A percentile compares a stretch with the other conserved stretches of the same genome.
These are phyloP conservation scores for Mycena vulgaris DNA, from an alignment of 768 basidiomycete species.

Conservation along the genomic window DNA sequence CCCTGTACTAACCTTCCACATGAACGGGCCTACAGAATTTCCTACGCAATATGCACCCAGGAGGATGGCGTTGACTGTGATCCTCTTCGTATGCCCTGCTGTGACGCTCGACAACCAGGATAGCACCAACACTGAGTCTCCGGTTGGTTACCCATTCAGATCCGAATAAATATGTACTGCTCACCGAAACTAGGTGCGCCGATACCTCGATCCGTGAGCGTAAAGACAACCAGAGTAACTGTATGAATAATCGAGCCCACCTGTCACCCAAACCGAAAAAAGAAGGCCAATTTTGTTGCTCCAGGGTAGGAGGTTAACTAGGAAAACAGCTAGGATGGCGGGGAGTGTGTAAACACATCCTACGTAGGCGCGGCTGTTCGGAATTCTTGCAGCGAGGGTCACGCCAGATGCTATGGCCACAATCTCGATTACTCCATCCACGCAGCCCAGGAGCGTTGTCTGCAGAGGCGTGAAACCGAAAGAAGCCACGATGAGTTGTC, in stretches of 20 bases:
- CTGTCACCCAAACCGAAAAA: constrained; percentile 58
- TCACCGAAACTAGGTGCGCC: too few relatives aligned
- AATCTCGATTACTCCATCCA: constrained; percentile 77
- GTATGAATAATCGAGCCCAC: too few relatives aligned
- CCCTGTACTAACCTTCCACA: constrained; percentile 83
- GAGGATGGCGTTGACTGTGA: constrained; percentile 82
- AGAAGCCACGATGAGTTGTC: constrained; percentile 73
- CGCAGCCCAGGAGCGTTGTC: constrained; percentile 79
- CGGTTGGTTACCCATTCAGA: too few relatives aligned
- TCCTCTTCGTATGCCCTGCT: constrained; percentile 80
- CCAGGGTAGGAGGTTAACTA: constrained; percentile 79
- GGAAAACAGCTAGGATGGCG: constrained; percentile 71
- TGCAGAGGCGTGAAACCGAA: constrained; percentile 77
- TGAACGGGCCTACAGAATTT: constrained; percentile 80
- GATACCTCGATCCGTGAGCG: too few relatives aligned
- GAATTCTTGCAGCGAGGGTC: constrained; percentile 67
- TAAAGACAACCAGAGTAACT: too few relatives aligned
- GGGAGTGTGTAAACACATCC: constrained; percentile 74
- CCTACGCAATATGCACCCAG: constrained; percentile 82
- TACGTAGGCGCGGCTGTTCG: constrained; percentile 76
- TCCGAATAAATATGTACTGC: too few relatives aligned
- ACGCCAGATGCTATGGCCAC: constrained; percentile 80
- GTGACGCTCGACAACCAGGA: constrained; percentile 79
- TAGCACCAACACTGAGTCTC: constrained; percentile 63
- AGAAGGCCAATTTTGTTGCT: constrained; percentile 73